phyloP scores from a whole-genome alignment of 1,284 basidiomycete species.

The Leccinum fuscescens region DNA sequence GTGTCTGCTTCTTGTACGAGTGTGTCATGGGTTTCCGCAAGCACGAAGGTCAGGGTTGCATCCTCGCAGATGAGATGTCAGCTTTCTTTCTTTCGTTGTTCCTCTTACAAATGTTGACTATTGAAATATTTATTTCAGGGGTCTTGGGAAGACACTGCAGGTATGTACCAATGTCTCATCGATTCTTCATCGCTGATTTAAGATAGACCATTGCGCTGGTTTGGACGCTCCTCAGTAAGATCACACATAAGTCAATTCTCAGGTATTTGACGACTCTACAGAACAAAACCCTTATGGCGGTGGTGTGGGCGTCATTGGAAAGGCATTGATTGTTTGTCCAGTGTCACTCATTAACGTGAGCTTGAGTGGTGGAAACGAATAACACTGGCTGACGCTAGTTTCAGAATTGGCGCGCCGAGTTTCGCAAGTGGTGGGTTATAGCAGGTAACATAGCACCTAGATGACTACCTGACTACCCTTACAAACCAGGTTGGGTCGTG shows the following conservation, averaged over 20 bases:
- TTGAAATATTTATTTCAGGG: slow-evolving; percentile 51
- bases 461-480: neutral
- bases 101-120: slow-evolving; percentile 8
- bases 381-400: slow-evolving; percentile 6
- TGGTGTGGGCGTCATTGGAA: slow-evolving; percentile 58
- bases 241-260: neutral
- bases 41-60: slow-evolving; percentile 88
- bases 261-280: slow-evolving; percentile 29
- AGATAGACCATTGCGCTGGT: slow-evolving; percentile 80
- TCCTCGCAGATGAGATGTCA: slow-evolving; percentile 95
- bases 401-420: slow-evolving; percentile 95
- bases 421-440: slow-evolving; percentile 79
- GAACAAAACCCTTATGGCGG: slow-evolving; percentile 83
- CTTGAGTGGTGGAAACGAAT: neutral
- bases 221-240: slow-evolving; percentile 84
- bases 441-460: neutral
- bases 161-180: slow-evolving; percentile 31
- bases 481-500: slow-evolving; percentile 64
- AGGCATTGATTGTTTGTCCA: slow-evolving; percentile 91
- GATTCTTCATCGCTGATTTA: slow-evolving; percentile 4
- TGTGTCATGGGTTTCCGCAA: slow-evolving; percentile 92
- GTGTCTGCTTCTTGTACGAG: slow-evolving; percentile 91
- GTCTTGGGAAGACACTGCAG: slow-evolving; percentile 91
- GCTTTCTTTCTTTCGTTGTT: slow-evolving; percentile 4
- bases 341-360: slow-evolving; percentile 84